Evolutionary conservation across 768 basidiomycete species (phyloP).

Genomic region (Candolleomyces eurysporus): DNA sequence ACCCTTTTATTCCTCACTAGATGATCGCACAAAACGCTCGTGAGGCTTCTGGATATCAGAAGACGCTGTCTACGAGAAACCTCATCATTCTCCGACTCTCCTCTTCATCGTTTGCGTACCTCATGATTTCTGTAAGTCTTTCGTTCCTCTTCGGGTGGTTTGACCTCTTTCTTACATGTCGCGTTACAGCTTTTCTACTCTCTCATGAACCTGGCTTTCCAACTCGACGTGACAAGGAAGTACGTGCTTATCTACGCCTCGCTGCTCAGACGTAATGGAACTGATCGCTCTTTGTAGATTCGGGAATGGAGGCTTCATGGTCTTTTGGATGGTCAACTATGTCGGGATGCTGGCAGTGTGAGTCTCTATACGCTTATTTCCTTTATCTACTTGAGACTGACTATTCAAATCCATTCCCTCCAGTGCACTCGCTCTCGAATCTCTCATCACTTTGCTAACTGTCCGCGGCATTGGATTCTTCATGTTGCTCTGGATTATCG

Average conservation of each 20-base stretch:
- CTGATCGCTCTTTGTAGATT: constrained; percentile 30
- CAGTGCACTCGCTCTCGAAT: constrained; percentile 62
- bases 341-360: constrained; percentile 60
- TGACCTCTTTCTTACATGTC: not conserved
- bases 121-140: constrained; percentile 35
- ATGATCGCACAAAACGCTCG: constrained; percentile 36
- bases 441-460: constrained; percentile 57
- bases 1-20: constrained; percentile 13
- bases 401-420: not conserved
- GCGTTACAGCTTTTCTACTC: constrained; percentile 54
- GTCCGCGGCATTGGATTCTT: constrained; percentile 54
- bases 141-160: not conserved
- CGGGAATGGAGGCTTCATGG: constrained; percentile 51
- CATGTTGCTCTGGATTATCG: constrained; percentile 63
- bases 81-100: constrained; percentile 33
- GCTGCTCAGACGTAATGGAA: not conserved
- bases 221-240: constrained; percentile 52
- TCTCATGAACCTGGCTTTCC: constrained; percentile 59
- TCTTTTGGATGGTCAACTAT: constrained; percentile 75
- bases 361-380: not conserved
- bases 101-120: constrained; percentile 32
- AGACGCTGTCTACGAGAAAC: constrained; percentile 26
- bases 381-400: too few species aligned
- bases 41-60: constrained; percentile 34
- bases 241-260: constrained; percentile 16